A percentile compares a stretch with the other conserved stretches of the same genome.
Evolutionary conservation across 805 yeast genomes (phyloP).

Genomic region (Nakazawaea anatomiae): DNA sequence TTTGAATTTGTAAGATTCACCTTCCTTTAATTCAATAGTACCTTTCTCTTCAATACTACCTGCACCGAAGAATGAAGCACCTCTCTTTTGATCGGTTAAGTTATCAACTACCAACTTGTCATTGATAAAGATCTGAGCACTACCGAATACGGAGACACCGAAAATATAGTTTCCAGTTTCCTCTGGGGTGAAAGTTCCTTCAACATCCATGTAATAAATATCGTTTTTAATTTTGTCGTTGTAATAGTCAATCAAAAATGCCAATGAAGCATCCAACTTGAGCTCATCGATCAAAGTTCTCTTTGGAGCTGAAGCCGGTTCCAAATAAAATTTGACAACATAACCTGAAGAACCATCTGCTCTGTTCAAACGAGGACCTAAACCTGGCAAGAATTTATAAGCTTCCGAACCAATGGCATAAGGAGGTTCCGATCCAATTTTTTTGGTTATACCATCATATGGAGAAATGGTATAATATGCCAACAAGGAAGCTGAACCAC

Average conservation of each 20-base stretch:
- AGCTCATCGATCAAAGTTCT: slow-evolving; percentile 24
- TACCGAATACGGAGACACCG: slow-evolving; percentile 48
- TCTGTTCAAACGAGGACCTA: slow-evolving; percentile 10
- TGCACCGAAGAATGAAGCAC: slow-evolving; percentile 44
- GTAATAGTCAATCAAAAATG: slow-evolving; percentile 18
- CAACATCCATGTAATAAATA: slow-evolving; percentile 37
- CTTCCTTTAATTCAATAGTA: slow-evolving; percentile 25
- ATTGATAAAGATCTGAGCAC: slow-evolving; percentile 48
- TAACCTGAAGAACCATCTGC: slow-evolving; percentile 9
- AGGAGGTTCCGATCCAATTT: slow-evolving; percentile 6
- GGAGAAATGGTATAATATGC: slow-evolving; percentile 42
- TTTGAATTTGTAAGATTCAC: slow-evolving; percentile 27
- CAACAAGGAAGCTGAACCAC: slow-evolving; percentile 49
- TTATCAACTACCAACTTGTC: slow-evolving; percentile 51
- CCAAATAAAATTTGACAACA: slow-evolving; percentile 8
- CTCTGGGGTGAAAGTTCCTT: slow-evolving; percentile 40
- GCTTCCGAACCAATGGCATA: slow-evolving; percentile 9
- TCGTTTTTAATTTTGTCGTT: slow-evolving; percentile 12
- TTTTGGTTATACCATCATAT: slow-evolving; percentile 33
- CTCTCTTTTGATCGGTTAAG: slow-evolving; percentile 42
- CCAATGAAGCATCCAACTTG: slow-evolving; percentile 13
- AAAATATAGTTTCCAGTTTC: slow-evolving; percentile 42
- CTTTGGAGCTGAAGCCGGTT: slow-evolving; percentile 13
- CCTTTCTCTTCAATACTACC: slow-evolving; percentile 33
- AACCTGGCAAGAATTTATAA: slow-evolving; percentile 9